Evolutionary conservation across 225 moss, liverwort and hornwort genomes (phyloP).

Genomic region (Pseudoscleropodium purum): DNA sequence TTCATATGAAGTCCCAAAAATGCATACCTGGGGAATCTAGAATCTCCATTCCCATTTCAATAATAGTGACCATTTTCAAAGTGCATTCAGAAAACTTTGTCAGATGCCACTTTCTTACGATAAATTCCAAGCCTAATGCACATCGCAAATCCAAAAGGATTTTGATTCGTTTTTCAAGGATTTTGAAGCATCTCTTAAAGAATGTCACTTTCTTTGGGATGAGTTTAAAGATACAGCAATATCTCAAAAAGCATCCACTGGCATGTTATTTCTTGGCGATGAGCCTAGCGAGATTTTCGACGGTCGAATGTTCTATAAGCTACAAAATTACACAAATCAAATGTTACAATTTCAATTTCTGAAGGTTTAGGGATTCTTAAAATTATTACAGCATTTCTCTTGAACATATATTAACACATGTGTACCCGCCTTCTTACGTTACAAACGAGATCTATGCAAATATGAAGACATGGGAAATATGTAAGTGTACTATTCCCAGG

Average conservation of each 20-base stretch:
- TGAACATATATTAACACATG: neutral
- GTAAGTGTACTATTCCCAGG: neutral
- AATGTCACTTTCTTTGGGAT: too few species aligned
- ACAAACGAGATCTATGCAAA: neutral
- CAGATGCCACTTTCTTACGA: too few species aligned
- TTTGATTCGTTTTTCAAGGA: neutral
- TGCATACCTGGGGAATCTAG: fast-evolving
- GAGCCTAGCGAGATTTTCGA: neutral
- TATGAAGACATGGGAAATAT: neutral
- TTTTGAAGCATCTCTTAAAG: neutral
- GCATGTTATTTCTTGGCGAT: neutral
- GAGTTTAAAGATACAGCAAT: too few species aligned
- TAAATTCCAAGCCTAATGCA: neutral
- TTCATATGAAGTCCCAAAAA: neutral
- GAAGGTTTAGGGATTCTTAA: neutral
- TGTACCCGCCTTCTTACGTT: neutral
- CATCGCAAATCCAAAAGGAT: too few species aligned
- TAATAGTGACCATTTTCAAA: neutral
- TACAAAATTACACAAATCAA: neutral
- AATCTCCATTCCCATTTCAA: neutral
- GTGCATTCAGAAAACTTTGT: too few species aligned
- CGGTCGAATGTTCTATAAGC: neutral
- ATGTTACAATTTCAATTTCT: neutral
- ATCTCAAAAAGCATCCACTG: neutral
- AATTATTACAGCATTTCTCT: neutral